Evolutionary conservation across 2,329 filamentous ascomycete species (phyloP).

Genomic region (Aureobasidium sp.): DNA sequence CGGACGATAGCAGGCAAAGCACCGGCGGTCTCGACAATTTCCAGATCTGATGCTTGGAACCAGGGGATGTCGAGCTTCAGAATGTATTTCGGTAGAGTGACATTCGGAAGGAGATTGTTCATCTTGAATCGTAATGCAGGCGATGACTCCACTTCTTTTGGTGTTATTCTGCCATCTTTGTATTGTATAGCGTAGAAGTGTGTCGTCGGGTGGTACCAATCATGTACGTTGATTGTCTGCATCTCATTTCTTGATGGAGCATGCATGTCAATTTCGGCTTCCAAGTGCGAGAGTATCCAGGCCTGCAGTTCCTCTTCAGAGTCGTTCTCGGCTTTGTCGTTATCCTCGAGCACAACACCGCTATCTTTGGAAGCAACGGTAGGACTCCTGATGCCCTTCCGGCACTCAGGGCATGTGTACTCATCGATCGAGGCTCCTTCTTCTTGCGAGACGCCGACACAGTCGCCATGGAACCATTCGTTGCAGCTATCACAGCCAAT

Average conservation of each 20-base stretch:
- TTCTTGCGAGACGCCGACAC: conserved; percentile 48
- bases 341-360: conserved; percentile 13
- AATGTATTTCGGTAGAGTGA: conserved; percentile 28
- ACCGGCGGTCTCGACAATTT: conserved; percentile 17
- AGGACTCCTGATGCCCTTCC: background rate
- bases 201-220: conserved; percentile 25
- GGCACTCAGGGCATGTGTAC: background rate
- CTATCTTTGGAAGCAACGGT: conserved; percentile 3
- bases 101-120: conserved; percentile 19
- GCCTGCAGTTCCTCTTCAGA: conserved; percentile 20
- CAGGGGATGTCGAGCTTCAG: conserved; percentile 20
- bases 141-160: conserved; percentile 19
- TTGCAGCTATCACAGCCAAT: conserved; percentile 74
- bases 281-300: conserved; percentile 24
- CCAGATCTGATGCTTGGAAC: conserved; percentile 19
- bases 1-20: conserved; percentile 21
- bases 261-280: conserved; percentile 13
- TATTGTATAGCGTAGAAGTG: conserved; percentile 22
- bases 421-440: conserved; percentile 9
- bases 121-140: conserved; percentile 18
- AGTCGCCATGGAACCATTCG: conserved; percentile 77
- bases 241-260: conserved; percentile 11
- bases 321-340: conserved; percentile 12
- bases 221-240: conserved; percentile 18
- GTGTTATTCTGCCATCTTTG: conserved; percentile 19